Conservation (phyloP, 208 protist species). For the Leishmania major region DNA sequence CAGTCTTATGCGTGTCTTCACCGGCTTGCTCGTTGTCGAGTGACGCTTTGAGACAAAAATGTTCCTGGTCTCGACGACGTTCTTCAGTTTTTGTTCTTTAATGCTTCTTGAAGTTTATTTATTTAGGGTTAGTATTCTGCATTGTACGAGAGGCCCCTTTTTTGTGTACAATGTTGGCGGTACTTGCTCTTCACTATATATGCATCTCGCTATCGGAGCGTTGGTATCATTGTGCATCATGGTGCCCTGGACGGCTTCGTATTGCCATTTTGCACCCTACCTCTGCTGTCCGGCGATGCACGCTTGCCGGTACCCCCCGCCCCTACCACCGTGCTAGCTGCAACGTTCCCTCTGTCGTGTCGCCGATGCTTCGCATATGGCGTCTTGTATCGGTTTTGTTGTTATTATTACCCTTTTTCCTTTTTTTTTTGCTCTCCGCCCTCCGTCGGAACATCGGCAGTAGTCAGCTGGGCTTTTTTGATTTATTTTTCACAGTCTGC, state of each 20-base stretch:
- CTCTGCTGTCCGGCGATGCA: not conserved
- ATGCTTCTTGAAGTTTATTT: too few species aligned
- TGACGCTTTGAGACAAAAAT: too few species aligned
- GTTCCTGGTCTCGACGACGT: too few species aligned
- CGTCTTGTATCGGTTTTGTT: not conserved
- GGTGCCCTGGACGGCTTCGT: not conserved
- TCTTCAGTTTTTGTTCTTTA: too few species aligned
- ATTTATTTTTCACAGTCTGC: not conserved
- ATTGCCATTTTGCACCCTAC: not conserved
- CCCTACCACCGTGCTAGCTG: too few species aligned
- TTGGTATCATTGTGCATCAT: not conserved
- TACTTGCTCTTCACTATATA: not conserved
- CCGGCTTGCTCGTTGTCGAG: too few species aligned
- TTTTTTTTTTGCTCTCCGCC: not conserved
- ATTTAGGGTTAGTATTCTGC: too few species aligned
- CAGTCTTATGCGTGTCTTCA: not conserved
- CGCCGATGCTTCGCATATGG: not conserved
- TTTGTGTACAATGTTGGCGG: too few species aligned
- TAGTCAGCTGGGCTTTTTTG: not conserved
- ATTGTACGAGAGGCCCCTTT: too few species aligned
- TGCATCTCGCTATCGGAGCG: not conserved
- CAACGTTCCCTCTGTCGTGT: not conserved
- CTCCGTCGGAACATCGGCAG: not conserved
- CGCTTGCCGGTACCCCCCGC: not conserved
- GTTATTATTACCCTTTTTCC: not conserved